A percentile compares a stretch with the other conserved stretches of the same genome.
Evolutionary conservation across 2,329 filamentous ascomycete genomes (phyloP).

Genomic region (Lachnellula hyalina): DNA sequence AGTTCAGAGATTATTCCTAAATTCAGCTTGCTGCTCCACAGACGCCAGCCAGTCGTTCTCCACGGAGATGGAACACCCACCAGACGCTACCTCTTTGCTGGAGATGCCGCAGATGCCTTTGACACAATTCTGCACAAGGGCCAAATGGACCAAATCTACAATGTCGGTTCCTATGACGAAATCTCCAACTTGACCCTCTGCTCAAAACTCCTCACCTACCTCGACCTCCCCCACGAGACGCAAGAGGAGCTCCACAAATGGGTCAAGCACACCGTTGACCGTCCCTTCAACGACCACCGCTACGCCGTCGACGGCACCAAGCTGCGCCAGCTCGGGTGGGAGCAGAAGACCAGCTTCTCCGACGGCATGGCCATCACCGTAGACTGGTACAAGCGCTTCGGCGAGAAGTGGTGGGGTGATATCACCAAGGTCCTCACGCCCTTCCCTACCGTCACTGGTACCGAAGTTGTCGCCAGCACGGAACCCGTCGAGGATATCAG

Average conservation of each 20-base stretch:
- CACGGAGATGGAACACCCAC: slow-evolving; percentile 74
- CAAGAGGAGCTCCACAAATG: slow-evolving; percentile 53
- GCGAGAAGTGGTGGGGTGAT: slow-evolving; percentile 67
- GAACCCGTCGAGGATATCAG: slow-evolving; percentile 27
- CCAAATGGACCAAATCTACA: slow-evolving; percentile 70
- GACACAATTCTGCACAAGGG: slow-evolving; percentile 81
- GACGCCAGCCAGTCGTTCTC: slow-evolving; percentile 61
- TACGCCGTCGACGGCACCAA: slow-evolving; percentile 69
- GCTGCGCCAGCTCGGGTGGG: slow-evolving; percentile 62
- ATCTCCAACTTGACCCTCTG: slow-evolving; percentile 70
- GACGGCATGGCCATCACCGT: slow-evolving; percentile 60
- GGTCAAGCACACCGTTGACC: slow-evolving; percentile 71
- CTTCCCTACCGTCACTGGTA: slow-evolving; percentile 56
- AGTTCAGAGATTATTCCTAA: slow-evolving; percentile 73
- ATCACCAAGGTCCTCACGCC: slow-evolving; percentile 64
- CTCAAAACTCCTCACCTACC: slow-evolving; percentile 55
- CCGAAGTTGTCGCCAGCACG: slow-evolving; percentile 44
- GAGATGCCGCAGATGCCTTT: slow-evolving; percentile 75
- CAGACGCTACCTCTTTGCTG: slow-evolving; percentile 71
- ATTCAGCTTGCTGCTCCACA: slow-evolving; percentile 67
- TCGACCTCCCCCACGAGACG: slow-evolving; percentile 49
- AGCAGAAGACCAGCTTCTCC: slow-evolving; percentile 59
- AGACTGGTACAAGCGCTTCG: slow-evolving; percentile 63
- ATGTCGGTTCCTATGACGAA: slow-evolving; percentile 73
- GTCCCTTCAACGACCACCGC: slow-evolving; percentile 71